Evolutionary conservation across 495 filamentous ascomycete genomes (phyloP), one percentile per base, ranked within the genome.

Genomic region (Geopyxis carbonaria): DNA sequence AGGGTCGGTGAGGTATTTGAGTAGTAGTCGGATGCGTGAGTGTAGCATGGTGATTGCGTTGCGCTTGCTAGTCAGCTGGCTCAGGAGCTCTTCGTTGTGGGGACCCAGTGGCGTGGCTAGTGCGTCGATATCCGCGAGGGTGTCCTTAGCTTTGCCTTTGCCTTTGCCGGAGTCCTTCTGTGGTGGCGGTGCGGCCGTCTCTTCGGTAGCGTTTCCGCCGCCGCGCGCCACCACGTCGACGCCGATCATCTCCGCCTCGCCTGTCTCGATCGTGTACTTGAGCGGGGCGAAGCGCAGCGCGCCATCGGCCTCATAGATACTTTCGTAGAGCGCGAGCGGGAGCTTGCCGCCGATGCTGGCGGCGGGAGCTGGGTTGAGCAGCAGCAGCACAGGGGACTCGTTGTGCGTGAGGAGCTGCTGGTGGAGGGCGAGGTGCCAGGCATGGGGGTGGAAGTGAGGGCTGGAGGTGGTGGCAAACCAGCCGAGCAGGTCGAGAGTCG

Each of bases 181-280:
- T 24, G 36, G 34, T 19, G 44, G 37, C 19, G 37, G 31, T 28
- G 43, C 28, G 20, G 40, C 38, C n/a, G 37, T 22, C 14, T 16
- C 21, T 0, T 27, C 8, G 10, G 75, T 70, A 11, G 87, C 89
- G 49, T 81, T 85, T 1, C 75, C 78, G 10, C 45, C 56, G 19
- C 76, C 81, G 33, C 76, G 70, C 1, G 86, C 86, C 21, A 97
- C 78, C 43, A 81, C 87, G 49, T 95, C 81, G 48, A 97, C 76
- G 27, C 75, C 74, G 48, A 99, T 94, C 85, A 95, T 94, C 62
- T 99, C 91, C 5, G 89, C 80, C 58, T 95, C 84, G 11, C 80
- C 81, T 0, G 84, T 94, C 57, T 99, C 89, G 13, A 94, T 73
- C 0, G 75, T 72, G 56, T 87, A 94, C 13, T 77, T 75, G 22